phyloP scores from a whole-genome alignment of 148 eudicot genomes.

The Arbutus unedo region DNA sequence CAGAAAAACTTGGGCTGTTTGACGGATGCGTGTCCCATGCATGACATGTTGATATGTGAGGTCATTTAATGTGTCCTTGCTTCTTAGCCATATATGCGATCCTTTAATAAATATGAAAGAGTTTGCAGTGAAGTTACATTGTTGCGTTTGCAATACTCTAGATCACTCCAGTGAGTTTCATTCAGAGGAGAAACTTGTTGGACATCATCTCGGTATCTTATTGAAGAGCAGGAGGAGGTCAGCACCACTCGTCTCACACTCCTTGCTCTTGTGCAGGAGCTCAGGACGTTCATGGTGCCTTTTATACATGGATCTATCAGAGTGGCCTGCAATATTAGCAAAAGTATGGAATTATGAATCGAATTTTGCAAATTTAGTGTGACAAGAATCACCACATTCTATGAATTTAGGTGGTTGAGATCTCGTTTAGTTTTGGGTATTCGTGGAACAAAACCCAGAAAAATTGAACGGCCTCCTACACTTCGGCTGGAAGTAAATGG shows the following conservation, averaged over 20 bases:
- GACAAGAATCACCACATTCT: background rate
- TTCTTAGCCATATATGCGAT: background rate
- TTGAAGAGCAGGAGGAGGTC: constrained; percentile 91
- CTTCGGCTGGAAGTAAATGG: background rate
- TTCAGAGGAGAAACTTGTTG: constrained; percentile 56
- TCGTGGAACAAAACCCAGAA: background rate
- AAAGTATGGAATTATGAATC: background rate
- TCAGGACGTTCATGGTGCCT: constrained; percentile 79
- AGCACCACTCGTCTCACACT: constrained; percentile 70
- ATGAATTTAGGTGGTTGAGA: background rate
- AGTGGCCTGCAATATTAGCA: constrained; percentile 48
- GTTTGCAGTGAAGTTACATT: constrained; percentile 39
- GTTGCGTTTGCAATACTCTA: constrained; percentile 66
- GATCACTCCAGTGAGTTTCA: constrained; percentile 95
- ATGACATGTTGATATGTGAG: background rate
- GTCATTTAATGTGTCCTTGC: background rate
- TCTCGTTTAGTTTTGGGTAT: background rate
- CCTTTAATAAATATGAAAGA: background rate
- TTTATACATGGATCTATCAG: constrained; percentile 73
- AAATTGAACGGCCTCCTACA: background rate
- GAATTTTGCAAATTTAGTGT: background rate
- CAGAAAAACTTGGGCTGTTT: background rate
- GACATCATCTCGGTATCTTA: constrained; percentile 67
- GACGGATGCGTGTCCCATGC: background rate
- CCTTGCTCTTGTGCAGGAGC: constrained; percentile 64